Base-by-base conservation (phyloP, 306 rosid species). In the Sphenostylis stenocarpa region DNA sequence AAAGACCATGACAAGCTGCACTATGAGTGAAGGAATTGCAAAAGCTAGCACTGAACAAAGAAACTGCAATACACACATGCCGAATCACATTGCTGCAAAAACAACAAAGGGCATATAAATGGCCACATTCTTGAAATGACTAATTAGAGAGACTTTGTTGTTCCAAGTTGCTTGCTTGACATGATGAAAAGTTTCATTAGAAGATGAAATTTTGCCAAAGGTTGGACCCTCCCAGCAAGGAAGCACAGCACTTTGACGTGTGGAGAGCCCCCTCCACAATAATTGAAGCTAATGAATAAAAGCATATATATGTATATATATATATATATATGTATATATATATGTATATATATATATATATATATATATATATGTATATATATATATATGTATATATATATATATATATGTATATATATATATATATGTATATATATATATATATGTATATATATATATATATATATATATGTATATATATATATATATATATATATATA, bases 1-100 rank as follows among this genome's bases (percentile, higher is more conserved):
- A 34, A 29, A 17, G 88, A 56, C 81, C 92, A 88, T 84, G 64
- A 79, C 80, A 79, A n/a, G 53, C 38, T 60, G 86, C 77, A 72
- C 79, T 55, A 81, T 76, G 78, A 81, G 72, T 53, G 76, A 83
- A 77, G 73, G 77, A 57, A 56, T 77, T 78, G 81, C 78, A 70
- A 85, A 72, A 38, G 43, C 43, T 38, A 49, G 71, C 83, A 85
- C 68, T 70, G 61, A 84, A 70, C 72, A 68, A 84, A 65, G 73
- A 70, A 52, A 43, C 64, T 48, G 71, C 76, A 75, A 73, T 84
- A 80, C 72, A 82, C 51, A 73, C 73, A 78, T 74, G 68, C 82
- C 55, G 51, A 78, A 60, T 74, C 80, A 77, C 76, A 43, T 57
- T 84, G 78, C 56, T 69, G 44, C 80, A 73, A 73, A 34, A 81